Evolutionary conservation across 768 basidiomycete genomes (phyloP).

Genomic region (Lyophyllum decastes): DNA sequence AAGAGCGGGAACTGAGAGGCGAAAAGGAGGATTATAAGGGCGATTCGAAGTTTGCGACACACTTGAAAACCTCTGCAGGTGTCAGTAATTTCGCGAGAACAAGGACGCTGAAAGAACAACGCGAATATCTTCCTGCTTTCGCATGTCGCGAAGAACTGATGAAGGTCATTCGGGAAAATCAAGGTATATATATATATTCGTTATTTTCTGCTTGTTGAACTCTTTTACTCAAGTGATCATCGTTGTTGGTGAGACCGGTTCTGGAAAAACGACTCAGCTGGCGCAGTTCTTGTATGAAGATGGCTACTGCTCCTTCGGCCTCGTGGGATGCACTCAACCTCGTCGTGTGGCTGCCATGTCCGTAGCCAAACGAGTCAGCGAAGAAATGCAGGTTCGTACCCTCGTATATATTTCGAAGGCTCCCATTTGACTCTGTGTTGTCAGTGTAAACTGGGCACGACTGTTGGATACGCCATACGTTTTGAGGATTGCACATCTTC

Average conservation of each 20-base stretch:
- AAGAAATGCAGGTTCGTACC: slow-evolving; percentile 90
- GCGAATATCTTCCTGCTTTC: slow-evolving; percentile 97
- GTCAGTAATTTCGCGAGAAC: slow-evolving; percentile 80
- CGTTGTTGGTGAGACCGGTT: slow-evolving; percentile 99
- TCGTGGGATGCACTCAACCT: slow-evolving; percentile 97
- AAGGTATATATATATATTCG: slow-evolving; percentile 57
- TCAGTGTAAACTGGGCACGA: slow-evolving; percentile 85
- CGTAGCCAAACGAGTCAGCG: slow-evolving; percentile 99
- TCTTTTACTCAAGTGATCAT: slow-evolving; percentile 64
- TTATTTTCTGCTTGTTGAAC: slow-evolving; percentile 2
- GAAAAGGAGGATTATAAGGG: slow-evolving; percentile 80
- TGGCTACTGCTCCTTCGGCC: slow-evolving; percentile 86
- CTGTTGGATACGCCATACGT: slow-evolving; percentile 96
- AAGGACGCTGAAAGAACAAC: slow-evolving; percentile 88
- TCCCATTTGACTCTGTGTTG: background rate
- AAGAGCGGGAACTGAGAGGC: slow-evolving; percentile 51
- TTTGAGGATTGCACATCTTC: slow-evolving; percentile 97
- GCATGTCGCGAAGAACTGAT: slow-evolving; percentile 94
- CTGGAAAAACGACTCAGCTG: slow-evolving; percentile 97
- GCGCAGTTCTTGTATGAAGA: slow-evolving; percentile 97
- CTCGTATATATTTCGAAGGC: background rate
- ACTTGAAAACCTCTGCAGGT: slow-evolving; percentile 79
- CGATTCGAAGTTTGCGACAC: slow-evolving; percentile 96
- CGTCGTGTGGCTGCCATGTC: slow-evolving; percentile 99
- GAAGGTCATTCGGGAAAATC: slow-evolving; percentile 88